phyloP scores from a whole-genome alignment of 139 green algal genomes.

The Mesotaenium endlicherianum region DNA sequence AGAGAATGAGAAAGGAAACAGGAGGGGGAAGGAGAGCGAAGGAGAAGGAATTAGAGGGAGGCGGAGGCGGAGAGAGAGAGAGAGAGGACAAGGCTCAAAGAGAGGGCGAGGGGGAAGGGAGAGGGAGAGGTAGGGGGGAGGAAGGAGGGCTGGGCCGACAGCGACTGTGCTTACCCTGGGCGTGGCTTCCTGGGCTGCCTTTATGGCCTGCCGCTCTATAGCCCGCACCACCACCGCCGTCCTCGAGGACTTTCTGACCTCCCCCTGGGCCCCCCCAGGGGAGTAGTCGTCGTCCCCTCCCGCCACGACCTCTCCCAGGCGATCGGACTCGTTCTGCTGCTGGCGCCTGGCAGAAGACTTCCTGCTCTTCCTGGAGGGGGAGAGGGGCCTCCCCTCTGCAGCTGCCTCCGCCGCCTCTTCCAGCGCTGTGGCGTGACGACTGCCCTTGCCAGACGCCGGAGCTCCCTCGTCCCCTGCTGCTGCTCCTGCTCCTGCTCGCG shows the following conservation, averaged over 20 bases:
- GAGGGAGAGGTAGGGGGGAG: not conserved
- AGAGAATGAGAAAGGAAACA: too few relatives aligned
- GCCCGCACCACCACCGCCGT: slow-evolving; percentile 56
- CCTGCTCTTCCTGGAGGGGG: too few relatives aligned
- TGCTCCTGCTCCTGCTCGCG: too few relatives aligned
- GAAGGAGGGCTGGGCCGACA: not conserved
- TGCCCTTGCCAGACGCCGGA: too few relatives aligned
- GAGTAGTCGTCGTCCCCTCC: not conserved
- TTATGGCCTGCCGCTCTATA: slow-evolving; percentile 54
- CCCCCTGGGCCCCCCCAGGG: not conserved
- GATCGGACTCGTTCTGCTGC: not conserved
- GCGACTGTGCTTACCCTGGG: not conserved
- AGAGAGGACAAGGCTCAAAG: too few relatives aligned
- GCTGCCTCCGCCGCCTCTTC: not conserved
- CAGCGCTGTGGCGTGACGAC: not conserved
- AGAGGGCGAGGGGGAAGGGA: not conserved
- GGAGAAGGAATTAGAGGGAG: too few relatives aligned
- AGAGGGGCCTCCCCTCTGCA: not conserved
- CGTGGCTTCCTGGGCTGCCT: slow-evolving; percentile 9
- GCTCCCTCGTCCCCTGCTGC: too few relatives aligned
- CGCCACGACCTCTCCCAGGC: not conserved
- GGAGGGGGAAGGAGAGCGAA: too few relatives aligned
- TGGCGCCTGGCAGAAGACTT: not conserved
- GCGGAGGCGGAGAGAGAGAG: too few relatives aligned
- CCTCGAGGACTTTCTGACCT: slow-evolving; percentile 57